Percentiles rank a stretch among this genome's conserved stretches.
Conservation (phyloP, 441 rosid species). For the Adansonia grandidieri region DNA sequence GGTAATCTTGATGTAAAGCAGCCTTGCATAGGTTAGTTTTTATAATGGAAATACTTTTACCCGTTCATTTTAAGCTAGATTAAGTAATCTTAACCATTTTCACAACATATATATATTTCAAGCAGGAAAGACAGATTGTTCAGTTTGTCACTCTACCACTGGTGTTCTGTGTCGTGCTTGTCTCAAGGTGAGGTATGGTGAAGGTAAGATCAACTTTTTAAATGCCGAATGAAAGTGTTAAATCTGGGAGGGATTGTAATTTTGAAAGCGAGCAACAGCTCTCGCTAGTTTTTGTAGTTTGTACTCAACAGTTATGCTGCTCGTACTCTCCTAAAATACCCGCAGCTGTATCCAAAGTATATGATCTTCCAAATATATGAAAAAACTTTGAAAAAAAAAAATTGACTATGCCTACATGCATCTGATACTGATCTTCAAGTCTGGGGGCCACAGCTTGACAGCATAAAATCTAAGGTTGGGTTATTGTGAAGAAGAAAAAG, state of each 20-base stretch:
- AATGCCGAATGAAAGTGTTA: background rate
- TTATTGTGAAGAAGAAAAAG: background rate
- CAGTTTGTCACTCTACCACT: constrained; percentile 43
- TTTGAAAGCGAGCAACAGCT: background rate
- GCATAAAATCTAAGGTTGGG: background rate
- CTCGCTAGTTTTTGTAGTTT: background rate
- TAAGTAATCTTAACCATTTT: background rate
- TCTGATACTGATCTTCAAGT: background rate
- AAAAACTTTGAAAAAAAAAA: too few species aligned
- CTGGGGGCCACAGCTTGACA: background rate
- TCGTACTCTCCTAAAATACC: too few species aligned
- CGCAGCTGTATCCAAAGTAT: too few species aligned
- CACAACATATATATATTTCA: background rate
- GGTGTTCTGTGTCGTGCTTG: constrained; percentile 52
- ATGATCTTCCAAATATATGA: too few species aligned
- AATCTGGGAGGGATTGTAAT: background rate
- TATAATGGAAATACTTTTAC: background rate
- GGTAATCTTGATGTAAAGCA: constrained; percentile 41
- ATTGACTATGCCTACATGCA: too few species aligned
- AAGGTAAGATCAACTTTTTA: constrained; percentile 36
- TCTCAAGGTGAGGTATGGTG: constrained; percentile 51
- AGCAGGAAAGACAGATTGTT: constrained; percentile 56
- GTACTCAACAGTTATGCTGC: background rate
- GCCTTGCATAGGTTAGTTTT: constrained; percentile 46
- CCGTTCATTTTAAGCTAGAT: background rate